These are phyloP conservation scores for Saccharomyces hybrid DNA, from an alignment of 1,139 yeast genomes.

Conservation along the genomic window DNA sequence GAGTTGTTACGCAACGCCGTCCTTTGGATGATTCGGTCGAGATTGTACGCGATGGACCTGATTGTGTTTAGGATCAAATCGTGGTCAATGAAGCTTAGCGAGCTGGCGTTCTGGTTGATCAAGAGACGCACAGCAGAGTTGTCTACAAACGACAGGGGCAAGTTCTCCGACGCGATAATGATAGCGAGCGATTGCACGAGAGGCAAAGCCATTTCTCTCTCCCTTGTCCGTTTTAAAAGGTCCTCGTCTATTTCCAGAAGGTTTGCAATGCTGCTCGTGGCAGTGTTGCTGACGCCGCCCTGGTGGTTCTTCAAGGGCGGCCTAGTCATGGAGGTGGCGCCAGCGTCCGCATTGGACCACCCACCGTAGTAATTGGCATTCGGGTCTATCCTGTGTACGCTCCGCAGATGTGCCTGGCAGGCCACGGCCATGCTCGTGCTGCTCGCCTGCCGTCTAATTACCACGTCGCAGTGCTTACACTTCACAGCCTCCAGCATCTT, in stretches of 20 bases:
- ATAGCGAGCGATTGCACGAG: slow-evolving; percentile 12
- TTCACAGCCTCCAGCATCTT: slow-evolving; percentile 6
- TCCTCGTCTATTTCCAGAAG: not conserved
- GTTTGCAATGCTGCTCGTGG: not conserved
- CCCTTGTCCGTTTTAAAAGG: not conserved
- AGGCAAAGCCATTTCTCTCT: slow-evolving; percentile 8
- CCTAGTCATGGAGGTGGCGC: not conserved
- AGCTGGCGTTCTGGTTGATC: slow-evolving; percentile 7
- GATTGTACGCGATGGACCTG: slow-evolving; percentile 5
- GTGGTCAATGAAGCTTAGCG: not conserved
- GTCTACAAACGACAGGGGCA: slow-evolving; percentile 10
- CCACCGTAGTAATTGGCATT: slow-evolving; percentile 7
- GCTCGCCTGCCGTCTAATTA: slow-evolving; percentile 6
- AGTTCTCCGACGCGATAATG: slow-evolving; percentile 16
- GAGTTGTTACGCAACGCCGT: slow-evolving; percentile 10
- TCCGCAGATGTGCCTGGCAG: slow-evolving; percentile 11
- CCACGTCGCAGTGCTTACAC: slow-evolving; percentile 17
- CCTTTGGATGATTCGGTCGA: slow-evolving; percentile 10
- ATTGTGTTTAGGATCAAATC: slow-evolving; percentile 5
- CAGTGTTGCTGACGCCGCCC: not conserved
- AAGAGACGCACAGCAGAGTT: slow-evolving; percentile 11
- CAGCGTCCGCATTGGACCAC: not conserved
- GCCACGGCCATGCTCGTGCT: slow-evolving; percentile 4
- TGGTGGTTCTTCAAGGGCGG: not conserved
- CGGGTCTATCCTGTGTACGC: slow-evolving; percentile 10